phyloP scores from a whole-genome alignment of 2,329 filamentous ascomycete species.

The Drechslerella coelobrocha region DNA sequence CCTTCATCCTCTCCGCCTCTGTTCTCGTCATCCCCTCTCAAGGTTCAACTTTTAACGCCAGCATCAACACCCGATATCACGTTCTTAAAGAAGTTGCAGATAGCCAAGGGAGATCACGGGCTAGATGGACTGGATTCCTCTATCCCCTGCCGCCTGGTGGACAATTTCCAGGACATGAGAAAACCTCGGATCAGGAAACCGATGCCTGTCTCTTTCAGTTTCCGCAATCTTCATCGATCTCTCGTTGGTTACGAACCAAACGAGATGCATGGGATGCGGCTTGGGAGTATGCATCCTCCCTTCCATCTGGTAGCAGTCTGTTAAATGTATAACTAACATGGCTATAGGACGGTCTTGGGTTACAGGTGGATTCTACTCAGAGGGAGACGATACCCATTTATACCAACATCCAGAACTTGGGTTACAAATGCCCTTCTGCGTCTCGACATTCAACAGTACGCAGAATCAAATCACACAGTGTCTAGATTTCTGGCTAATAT shows the following conservation, averaged over 20 bases:
- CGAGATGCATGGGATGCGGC: slow-evolving; percentile 30
- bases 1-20: slow-evolving; percentile 31
- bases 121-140: slow-evolving; percentile 6
- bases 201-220: slow-evolving; percentile 41
- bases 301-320: background rate
- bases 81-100: slow-evolving; percentile 47
- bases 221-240: slow-evolving; percentile 31
- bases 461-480: background rate
- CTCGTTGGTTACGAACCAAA: slow-evolving; percentile 41
- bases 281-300: slow-evolving; percentile 30
- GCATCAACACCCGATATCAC: slow-evolving; percentile 45
- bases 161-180: slow-evolving; percentile 44
- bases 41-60: slow-evolving; percentile 39
- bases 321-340: background rate
- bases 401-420: slow-evolving; percentile 19
- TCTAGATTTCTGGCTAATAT: slow-evolving; percentile 4
- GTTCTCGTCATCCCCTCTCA: slow-evolving; percentile 44
- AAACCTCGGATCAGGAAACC: slow-evolving; percentile 38
- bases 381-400: slow-evolving; percentile 23
- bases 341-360: slow-evolving; percentile 29
- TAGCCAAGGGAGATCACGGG: slow-evolving; percentile 16
- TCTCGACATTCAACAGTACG: slow-evolving; percentile 46
- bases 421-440: slow-evolving; percentile 41
- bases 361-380: slow-evolving; percentile 43
- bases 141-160: slow-evolving; percentile 25